These are phyloP conservation scores for Termitomyces sp. DNA, from an alignment of 768 basidiomycete genomes.

Conservation along the genomic window DNA sequence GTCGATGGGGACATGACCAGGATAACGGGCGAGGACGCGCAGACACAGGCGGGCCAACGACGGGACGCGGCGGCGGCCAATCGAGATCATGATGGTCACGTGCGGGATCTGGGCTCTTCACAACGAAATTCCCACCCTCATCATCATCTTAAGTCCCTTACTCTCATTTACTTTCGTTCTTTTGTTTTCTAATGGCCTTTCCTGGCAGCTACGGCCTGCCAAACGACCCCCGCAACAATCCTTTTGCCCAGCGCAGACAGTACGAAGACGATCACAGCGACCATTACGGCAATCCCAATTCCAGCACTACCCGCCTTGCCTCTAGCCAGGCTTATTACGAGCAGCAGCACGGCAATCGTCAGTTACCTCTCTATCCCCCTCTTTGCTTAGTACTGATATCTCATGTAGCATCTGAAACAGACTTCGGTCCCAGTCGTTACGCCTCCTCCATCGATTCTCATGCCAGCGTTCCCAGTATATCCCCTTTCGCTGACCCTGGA, in stretches of 20 bases:
- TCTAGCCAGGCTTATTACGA: slow-evolving; percentile 39
- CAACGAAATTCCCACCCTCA: slow-evolving; percentile 12
- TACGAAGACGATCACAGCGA: slow-evolving; percentile 50
- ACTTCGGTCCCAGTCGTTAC: slow-evolving; percentile 40
- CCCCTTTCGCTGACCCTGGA: slow-evolving; percentile 56
- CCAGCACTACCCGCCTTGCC: slow-evolving; percentile 55
- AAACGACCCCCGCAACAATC: slow-evolving; percentile 22
- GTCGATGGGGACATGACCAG: slow-evolving; percentile 39
- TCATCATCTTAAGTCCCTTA: slow-evolving; percentile 5
- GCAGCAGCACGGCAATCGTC: slow-evolving; percentile 25
- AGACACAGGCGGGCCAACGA: slow-evolving; percentile 55
- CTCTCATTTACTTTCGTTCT: slow-evolving; percentile 15
- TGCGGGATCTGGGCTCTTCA: not conserved
- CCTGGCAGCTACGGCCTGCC: slow-evolving; percentile 21
- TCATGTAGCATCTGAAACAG: slow-evolving; percentile 27
- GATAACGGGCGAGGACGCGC: slow-evolving; percentile 33
- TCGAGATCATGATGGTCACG: slow-evolving; percentile 10
- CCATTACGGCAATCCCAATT: slow-evolving; percentile 46
- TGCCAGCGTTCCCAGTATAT: slow-evolving; percentile 52
- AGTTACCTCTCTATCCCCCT: not conserved
- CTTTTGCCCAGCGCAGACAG: slow-evolving; percentile 26
- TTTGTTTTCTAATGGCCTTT: slow-evolving; percentile 18
- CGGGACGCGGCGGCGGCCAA: slow-evolving; percentile 30
- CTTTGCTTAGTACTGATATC: slow-evolving; percentile 8
- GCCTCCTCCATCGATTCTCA: slow-evolving; percentile 59